phyloP scores from a whole-genome alignment of 257 asterid species.

The Thymus quinquecostatus region DNA sequence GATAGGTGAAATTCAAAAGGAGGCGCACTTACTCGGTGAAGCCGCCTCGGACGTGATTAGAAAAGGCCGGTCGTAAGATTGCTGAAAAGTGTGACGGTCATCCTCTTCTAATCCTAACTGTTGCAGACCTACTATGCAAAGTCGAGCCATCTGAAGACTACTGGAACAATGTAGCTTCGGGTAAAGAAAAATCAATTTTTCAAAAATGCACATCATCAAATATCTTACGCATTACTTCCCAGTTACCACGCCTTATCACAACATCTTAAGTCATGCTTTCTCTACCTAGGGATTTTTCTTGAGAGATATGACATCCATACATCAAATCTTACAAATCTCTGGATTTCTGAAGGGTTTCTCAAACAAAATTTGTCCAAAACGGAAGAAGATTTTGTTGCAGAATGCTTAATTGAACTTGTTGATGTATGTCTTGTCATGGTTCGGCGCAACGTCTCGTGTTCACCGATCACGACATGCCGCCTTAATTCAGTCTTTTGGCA shows the following conservation, averaged over 20 bases:
- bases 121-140: neutral
- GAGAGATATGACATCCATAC: neutral
- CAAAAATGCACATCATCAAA: neutral
- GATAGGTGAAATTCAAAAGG: too few species aligned
- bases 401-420: constrained; percentile 8
- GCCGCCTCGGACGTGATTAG: too few species aligned
- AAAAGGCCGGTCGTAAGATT: neutral
- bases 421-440: neutral
- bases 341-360: constrained; percentile 24
- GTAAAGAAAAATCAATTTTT: neutral
- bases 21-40: neutral
- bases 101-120: neutral
- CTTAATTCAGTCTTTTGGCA: too few species aligned
- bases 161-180: neutral
- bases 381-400: neutral
- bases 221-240: neutral
- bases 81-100: neutral
- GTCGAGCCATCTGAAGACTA: neutral
- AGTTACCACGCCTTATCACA: constrained; percentile 36
- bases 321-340: constrained; percentile 3
- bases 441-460: too few species aligned
- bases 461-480: too few species aligned
- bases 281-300: neutral
- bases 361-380: neutral
- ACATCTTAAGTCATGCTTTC: neutral